Evolutionary conservation across 2,329 filamentous ascomycete genomes (phyloP).

Genomic region (Venturia aucupariae): DNA sequence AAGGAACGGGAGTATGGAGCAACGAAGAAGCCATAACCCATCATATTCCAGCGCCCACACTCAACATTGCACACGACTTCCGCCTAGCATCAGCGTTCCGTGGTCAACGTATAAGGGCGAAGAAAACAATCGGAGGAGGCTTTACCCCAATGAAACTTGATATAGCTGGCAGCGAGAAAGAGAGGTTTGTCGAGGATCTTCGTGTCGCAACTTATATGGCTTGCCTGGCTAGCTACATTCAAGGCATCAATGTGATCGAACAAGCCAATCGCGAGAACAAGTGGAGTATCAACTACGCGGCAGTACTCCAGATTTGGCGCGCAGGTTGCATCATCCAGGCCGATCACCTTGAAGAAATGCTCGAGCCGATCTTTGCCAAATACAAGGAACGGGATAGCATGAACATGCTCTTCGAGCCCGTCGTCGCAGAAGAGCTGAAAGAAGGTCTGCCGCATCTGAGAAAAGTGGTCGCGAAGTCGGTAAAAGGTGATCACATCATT

Average conservation of each 20-base stretch:
- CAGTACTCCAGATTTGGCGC: slow-evolving; percentile 54
- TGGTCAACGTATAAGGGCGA: slow-evolving; percentile 43
- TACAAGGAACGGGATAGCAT: slow-evolving; percentile 31
- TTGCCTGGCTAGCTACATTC: slow-evolving; percentile 54
- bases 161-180: slow-evolving; percentile 26
- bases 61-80: slow-evolving; percentile 54
- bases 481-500: slow-evolving; percentile 50
- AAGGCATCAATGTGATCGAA: slow-evolving; percentile 57
- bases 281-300: slow-evolving; percentile 48
- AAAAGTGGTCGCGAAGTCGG: slow-evolving; percentile 43
- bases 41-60: slow-evolving; percentile 55
- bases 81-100: slow-evolving; percentile 56
- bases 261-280: slow-evolving; percentile 47
- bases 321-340: slow-evolving; percentile 63
- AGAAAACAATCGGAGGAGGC: slow-evolving; percentile 37
- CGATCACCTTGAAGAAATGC: slow-evolving; percentile 53
- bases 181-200: slow-evolving; percentile 47
- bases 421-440: slow-evolving; percentile 46
- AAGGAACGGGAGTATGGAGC: slow-evolving; percentile 60
- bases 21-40: slow-evolving; percentile 51
- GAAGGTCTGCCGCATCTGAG: slow-evolving; percentile 44
- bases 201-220: slow-evolving; percentile 52
- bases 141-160: slow-evolving; percentile 30
- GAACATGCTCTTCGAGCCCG: slow-evolving; percentile 34
- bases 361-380: slow-evolving; percentile 37